Evolutionary conservation across 2,329 filamentous ascomycete species (phyloP), one percentile per base, ranked within the genome.

Genomic region (Aspergillus fructus): DNA sequence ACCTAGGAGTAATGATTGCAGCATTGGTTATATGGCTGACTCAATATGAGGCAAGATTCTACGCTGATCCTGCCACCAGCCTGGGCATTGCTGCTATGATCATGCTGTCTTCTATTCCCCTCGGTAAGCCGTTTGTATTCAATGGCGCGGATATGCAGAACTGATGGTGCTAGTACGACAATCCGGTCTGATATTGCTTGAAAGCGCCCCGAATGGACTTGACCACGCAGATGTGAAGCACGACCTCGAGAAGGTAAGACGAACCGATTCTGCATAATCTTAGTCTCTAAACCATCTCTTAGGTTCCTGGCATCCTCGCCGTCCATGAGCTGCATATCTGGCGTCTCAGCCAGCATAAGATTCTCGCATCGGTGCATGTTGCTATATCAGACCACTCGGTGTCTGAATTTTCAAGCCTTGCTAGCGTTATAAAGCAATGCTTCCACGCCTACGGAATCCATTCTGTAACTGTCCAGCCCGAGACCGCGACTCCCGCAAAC

Each of bases 281-380:
- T 34, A 24, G 5, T 9, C 34, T 24, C 27, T 62, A 11, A 30
- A 4, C 71, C 23, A 71, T 49, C 23, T 37, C 17, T 12, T 40
- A 88, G 83, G 85, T 91, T 37, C 81, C 84, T 0, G 88, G 88
- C 0, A 80, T 91, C 17, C 70, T 83, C 19, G 85, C 85, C 0
- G 81, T 91, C 13, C 88, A 91, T 62, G 87, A 91, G 64, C 77
- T 92, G 15, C 88, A 90, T 63, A 83, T 91, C 60, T 92, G 89
- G 89, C 81, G 85, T 2, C 79, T 92, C 3, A 85, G 89, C 66
- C 88, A 93, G 72, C 79, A 80, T 51, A 90, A 89, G 66, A 79
- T 83, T 4, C 79, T 91, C 47, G 89, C 89, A 7, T 86, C 86
- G 1, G 88, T 86, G 1, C 89, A 91, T 66, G 76, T 92, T 1